These are phyloP conservation scores for Fomitopsis schrenkii DNA, from an alignment of 1,284 basidiomycete species.

Conservation along the genomic window DNA sequence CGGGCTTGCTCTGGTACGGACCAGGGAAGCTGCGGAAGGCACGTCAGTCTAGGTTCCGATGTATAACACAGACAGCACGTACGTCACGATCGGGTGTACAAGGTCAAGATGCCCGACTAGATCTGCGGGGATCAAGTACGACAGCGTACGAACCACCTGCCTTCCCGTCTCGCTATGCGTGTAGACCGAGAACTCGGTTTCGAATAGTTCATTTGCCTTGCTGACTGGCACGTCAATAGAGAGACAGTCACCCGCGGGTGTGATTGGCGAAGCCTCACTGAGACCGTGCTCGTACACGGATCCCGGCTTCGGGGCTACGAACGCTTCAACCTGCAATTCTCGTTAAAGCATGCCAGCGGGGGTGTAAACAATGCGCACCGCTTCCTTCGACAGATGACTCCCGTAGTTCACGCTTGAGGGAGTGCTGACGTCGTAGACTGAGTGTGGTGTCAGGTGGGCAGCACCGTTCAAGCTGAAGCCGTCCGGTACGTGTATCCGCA, in stretches of 20 bases:
- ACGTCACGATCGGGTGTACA: constrained; percentile 31
- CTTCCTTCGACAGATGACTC: constrained; percentile 23
- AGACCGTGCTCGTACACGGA: constrained; percentile 32
- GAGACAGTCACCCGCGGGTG: constrained; percentile 38
- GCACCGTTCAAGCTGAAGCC: constrained; percentile 17
- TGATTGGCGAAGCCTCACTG: constrained; percentile 22
- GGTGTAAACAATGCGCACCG: constrained; percentile 12
- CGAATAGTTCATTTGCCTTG: constrained; percentile 19
- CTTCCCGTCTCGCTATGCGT: constrained; percentile 27
- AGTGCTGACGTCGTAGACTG: constrained; percentile 20
- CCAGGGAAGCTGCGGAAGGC: no score
- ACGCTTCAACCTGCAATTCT: constrained; percentile 23
- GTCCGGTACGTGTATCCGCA: constrained; percentile 10
- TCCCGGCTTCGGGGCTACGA: constrained; percentile 29
- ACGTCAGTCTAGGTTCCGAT: not conserved
- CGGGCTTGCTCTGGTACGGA: no score
- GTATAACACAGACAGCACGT: not conserved
- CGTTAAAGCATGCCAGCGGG: not conserved
- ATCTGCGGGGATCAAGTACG: constrained; percentile 32
- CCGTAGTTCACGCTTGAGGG: constrained; percentile 22
- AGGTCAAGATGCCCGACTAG: constrained; percentile 32
- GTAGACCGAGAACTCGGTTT: constrained; percentile 31
- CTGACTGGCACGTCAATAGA: constrained; percentile 30
- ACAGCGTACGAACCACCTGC: constrained; percentile 30
- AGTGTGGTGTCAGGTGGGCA: constrained; percentile 17